A percentile compares a stretch with the other conserved stretches of the same genome.
phyloP scores from a whole-genome alignment of 495 filamentous ascomycete genomes.

The Paragyromitra xinjiangensis region DNA sequence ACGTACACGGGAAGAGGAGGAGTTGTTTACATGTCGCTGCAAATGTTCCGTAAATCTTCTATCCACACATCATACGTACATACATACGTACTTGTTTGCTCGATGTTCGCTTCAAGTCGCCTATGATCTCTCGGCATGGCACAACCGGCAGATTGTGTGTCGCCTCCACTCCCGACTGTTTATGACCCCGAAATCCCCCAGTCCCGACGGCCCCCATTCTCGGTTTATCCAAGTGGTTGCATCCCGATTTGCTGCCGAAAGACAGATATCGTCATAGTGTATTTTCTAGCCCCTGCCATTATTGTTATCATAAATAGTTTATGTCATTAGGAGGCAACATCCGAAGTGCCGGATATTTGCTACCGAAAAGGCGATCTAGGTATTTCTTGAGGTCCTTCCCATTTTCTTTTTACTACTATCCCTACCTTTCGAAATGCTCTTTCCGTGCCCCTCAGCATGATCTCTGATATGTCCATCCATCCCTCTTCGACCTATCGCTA shows the following conservation, averaged over 20 bases:
- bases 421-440: conserved; percentile 35
- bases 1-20: neutral
- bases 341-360: conserved; percentile 17
- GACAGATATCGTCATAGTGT: conserved; percentile 32
- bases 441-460: conserved; percentile 24
- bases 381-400: conserved; percentile 14
- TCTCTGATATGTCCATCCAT: conserved; percentile 39
- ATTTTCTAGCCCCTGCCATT: conserved; percentile 4
- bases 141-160: conserved; percentile 14
- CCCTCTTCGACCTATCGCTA: conserved; percentile 35
- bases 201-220: conserved; percentile 38
- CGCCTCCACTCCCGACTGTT: neutral
- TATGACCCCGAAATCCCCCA: conserved; percentile 18
- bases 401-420: conserved; percentile 16
- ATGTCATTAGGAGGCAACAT: conserved; percentile 21
- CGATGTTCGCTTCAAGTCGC: conserved; percentile 5
- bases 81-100: neutral
- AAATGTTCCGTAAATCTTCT: conserved; percentile 14
- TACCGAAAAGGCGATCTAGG: conserved; percentile 14
- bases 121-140: conserved; percentile 16
- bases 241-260: conserved; percentile 44
- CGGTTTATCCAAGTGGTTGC: conserved; percentile 26
- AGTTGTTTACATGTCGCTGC: conserved; percentile 4
- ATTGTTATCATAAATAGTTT: conserved; percentile 16
- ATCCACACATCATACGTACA: neutral